Evolutionary conservation across 2,329 filamentous ascomycete genomes (phyloP).

Genomic region (Rachicladosporium sp.): DNA sequence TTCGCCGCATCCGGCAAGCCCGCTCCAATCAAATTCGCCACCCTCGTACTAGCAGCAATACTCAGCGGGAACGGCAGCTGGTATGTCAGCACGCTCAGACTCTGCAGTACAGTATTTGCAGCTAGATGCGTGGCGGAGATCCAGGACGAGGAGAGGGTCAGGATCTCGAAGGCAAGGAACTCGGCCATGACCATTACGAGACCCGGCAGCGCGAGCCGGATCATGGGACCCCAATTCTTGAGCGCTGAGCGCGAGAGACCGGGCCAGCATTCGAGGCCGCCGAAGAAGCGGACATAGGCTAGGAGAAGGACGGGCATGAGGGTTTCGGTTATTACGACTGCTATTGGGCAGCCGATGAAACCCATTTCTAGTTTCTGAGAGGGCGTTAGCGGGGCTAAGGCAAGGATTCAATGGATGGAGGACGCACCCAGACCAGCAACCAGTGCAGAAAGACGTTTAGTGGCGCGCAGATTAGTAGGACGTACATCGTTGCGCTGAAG

Average conservation of each 20-base stretch:
- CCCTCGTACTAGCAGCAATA: constrained; percentile 75
- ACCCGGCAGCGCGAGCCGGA: constrained; percentile 74
- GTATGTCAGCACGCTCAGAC: constrained; percentile 67
- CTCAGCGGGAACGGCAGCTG: constrained; percentile 87
- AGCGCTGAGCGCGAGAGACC: constrained; percentile 61
- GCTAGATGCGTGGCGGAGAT: constrained; percentile 71
- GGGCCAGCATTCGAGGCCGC: constrained; percentile 67
- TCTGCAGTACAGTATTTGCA: constrained; percentile 75
- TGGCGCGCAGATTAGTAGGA: constrained; percentile 69
- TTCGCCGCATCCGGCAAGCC: constrained; percentile 69
- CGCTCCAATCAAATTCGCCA: constrained; percentile 86
- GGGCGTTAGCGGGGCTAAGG: not conserved
- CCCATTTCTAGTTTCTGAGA: constrained; percentile 40
- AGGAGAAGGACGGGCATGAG: constrained; percentile 62
- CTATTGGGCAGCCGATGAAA: constrained; percentile 70
- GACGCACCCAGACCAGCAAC: constrained; percentile 59
- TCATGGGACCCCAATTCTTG: constrained; percentile 70
- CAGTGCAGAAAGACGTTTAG: constrained; percentile 73
- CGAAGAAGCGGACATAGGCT: constrained; percentile 59
- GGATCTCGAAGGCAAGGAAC: constrained; percentile 73
- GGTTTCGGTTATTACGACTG: constrained; percentile 63
- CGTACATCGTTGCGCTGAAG: constrained; percentile 74
- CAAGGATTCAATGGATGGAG: not conserved
- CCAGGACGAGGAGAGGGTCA: constrained; percentile 71
- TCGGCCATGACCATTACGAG: constrained; percentile 92